A percentile compares a stretch with the other conserved stretches of the same genome.
phyloP scores from a whole-genome alignment of 768 basidiomycete species.

The Mycena venus region DNA sequence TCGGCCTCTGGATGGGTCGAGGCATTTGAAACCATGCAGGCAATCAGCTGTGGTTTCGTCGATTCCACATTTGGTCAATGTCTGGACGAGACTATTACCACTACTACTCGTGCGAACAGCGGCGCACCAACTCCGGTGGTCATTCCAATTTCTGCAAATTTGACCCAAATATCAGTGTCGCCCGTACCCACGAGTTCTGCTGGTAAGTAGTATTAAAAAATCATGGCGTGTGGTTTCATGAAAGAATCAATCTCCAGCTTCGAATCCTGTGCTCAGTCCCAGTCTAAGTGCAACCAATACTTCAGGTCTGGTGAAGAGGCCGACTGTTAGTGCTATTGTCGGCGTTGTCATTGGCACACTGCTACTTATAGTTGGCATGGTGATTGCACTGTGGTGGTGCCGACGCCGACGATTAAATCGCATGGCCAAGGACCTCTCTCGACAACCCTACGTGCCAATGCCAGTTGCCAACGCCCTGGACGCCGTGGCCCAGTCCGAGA shows the following conservation, averaged over 20 bases:
- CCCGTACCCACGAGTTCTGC: no score
- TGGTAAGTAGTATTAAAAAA: no score
- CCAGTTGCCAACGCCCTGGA: no score
- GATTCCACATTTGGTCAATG: not conserved
- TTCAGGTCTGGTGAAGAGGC: not conserved
- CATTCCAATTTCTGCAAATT: not conserved
- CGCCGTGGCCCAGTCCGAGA: not conserved
- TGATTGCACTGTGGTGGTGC: not conserved
- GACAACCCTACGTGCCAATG: not conserved
- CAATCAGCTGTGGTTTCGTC: not conserved
- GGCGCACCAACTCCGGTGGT: not conserved
- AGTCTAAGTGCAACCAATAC: not conserved
- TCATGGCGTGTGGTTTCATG: no score
- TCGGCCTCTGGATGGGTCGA: conserved; percentile 6
- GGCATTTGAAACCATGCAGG: not conserved
- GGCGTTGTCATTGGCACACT: not conserved
- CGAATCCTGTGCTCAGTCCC: not conserved
- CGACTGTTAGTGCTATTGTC: not conserved
- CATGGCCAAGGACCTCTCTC: not conserved
- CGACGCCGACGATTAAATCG: not conserved
- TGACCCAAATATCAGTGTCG: not conserved
- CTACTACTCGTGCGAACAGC: not conserved
- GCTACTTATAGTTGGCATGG: not conserved
- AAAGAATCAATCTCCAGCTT: no score
- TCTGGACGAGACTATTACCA: not conserved